Conservation (phyloP, 2,329 filamentous ascomycete species). For the Nemania bipapillata region DNA sequence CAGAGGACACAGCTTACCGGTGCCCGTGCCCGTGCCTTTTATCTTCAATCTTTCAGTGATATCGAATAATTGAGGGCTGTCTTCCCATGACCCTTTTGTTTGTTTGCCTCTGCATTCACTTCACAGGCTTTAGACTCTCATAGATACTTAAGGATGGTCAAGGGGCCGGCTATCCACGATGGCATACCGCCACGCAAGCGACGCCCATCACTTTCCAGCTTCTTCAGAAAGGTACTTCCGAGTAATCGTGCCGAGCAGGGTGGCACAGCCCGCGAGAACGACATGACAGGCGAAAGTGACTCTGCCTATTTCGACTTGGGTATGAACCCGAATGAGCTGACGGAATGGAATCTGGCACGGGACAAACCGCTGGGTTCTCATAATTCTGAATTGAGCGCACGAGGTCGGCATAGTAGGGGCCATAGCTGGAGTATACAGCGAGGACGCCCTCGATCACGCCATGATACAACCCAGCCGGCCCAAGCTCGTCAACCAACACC, state of each 20-base stretch:
- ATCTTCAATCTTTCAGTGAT: constrained; percentile 26
- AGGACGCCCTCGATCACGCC: constrained; percentile 34
- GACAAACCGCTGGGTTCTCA: constrained; percentile 28
- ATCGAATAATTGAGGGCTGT: constrained; percentile 20
- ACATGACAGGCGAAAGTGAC: constrained; percentile 40
- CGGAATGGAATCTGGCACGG: constrained; percentile 46
- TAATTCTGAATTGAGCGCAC: neutral
- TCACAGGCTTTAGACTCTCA: neutral
- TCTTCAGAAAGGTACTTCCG: constrained; percentile 61
- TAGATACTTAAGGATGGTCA: constrained; percentile 30
- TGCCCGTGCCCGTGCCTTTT: constrained; percentile 28
- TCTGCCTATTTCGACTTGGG: constrained; percentile 42
- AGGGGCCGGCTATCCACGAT: constrained; percentile 18
- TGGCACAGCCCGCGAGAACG: constrained; percentile 56
- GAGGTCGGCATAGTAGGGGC: constrained; percentile 24
- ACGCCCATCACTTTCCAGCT: constrained; percentile 52
- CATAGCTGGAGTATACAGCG: constrained; percentile 37
- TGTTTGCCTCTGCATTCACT: constrained; percentile 7
- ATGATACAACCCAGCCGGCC: constrained; percentile 26
- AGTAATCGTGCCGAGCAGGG: constrained; percentile 63
- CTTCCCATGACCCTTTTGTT: constrained; percentile 20
- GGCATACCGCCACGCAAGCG: constrained; percentile 35
- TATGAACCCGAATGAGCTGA: constrained; percentile 45
- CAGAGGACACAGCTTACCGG: neutral
- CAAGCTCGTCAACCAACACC: constrained; percentile 5